A percentile compares a stretch with the other conserved stretches of the same genome.
Evolutionary conservation across 1,139 yeast species (phyloP).

Genomic region (Blastobotrys petasosporus): DNA sequence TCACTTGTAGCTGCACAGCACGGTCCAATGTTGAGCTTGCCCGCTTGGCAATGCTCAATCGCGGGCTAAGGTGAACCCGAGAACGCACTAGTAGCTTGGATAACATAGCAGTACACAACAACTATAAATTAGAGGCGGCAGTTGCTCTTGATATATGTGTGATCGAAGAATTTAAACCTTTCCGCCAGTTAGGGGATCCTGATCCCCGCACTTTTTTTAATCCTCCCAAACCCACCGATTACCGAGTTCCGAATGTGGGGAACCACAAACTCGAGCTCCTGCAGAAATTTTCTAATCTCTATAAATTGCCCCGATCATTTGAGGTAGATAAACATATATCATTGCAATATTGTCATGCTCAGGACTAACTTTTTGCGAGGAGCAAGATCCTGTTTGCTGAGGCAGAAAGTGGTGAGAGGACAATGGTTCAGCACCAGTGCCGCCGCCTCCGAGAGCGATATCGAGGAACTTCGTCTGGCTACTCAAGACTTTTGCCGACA

Average conservation of each 20-base stretch:
- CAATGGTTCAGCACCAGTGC: conserved; percentile 3
- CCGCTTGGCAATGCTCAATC: too few relatives aligned
- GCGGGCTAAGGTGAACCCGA: too few relatives aligned
- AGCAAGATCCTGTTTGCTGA: neutral
- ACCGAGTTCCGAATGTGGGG: too few relatives aligned
- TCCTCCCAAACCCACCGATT: too few relatives aligned
- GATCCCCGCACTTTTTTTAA: too few relatives aligned
- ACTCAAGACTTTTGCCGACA: conserved; percentile 30
- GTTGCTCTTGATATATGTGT: too few relatives aligned
- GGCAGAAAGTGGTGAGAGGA: neutral
- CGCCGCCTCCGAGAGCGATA: conserved; percentile 15
- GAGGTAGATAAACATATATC: neutral
- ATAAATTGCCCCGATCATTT: neutral
- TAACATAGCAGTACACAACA: too few relatives aligned
- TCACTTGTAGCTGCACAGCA: conserved; percentile 20
- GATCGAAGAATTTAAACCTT: too few relatives aligned
- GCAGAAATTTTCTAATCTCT: neutral
- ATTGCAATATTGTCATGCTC: neutral
- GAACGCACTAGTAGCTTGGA: too few relatives aligned
- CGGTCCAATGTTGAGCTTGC: conserved; percentile 2
- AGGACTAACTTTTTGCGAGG: neutral
- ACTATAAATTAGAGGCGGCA: too few relatives aligned
- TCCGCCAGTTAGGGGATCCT: too few relatives aligned
- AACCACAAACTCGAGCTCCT: too few relatives aligned
- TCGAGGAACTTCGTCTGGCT: conserved; percentile 31